phyloP scores from a whole-genome alignment of 805 yeast species.

The Metschnikowia reukaufii region DNA sequence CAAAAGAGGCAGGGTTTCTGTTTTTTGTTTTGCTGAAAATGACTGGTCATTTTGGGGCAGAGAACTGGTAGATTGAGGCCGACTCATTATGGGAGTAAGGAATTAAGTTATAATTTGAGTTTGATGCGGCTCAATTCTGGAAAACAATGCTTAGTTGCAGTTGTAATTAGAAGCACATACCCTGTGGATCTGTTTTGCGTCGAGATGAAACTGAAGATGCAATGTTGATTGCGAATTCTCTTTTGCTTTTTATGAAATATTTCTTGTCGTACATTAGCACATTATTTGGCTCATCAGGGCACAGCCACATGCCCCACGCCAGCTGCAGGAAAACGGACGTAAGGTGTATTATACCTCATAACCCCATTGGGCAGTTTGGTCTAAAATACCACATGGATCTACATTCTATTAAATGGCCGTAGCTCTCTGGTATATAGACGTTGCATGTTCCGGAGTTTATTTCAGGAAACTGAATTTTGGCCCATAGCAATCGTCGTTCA shows the following conservation, averaged over 20 bases:
- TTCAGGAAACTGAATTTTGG: too few species aligned
- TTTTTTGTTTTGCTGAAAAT: not conserved
- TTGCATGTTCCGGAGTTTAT: too few species aligned
- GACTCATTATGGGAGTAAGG: not conserved
- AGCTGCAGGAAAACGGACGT: not conserved
- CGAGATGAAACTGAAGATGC: not conserved
- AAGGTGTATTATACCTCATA: too few species aligned
- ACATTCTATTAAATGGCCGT: too few species aligned
- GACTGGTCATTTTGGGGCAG: not conserved
- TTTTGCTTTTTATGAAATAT: too few species aligned
- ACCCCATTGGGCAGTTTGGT: too few species aligned
- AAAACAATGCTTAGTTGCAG: not conserved
- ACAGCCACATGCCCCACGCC: not conserved
- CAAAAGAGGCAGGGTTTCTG: slow-evolving; percentile 12
- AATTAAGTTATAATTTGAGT: not conserved
- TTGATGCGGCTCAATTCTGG: not conserved
- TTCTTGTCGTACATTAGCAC: too few species aligned
- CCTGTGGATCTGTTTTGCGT: not conserved
- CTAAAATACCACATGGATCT: too few species aligned
- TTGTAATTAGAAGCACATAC: not conserved
- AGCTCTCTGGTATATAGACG: too few species aligned
- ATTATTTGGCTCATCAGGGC: too few species aligned
- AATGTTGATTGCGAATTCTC: not conserved
- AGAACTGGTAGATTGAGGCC: not conserved
- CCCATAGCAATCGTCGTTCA: too few species aligned